Base-by-base conservation (phyloP, 257 asterid genomes). In the Eucommia ulmoides region DNA sequence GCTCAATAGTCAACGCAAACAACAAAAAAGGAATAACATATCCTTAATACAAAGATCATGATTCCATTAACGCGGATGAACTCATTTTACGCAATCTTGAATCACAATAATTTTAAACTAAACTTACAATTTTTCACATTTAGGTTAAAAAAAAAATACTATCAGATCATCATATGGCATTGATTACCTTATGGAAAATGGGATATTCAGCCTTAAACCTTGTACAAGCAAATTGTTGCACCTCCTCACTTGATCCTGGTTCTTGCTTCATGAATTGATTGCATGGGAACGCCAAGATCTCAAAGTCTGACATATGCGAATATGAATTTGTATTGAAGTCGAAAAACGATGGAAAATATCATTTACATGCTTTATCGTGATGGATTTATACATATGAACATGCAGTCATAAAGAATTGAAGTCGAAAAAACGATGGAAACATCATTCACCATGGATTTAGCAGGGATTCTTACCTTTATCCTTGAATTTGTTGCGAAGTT, bases 271-370 rank as follows among this genome's bases (percentile, higher is more conserved):
- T 55, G 79, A 88, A 88, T 55, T 88, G 97, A 49, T 84, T 88
- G 75, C 95, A 84, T 0, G 97, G 97, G 49, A 84, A 88, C 18
- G 93, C 97, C 80, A 84, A 67, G 62, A 88, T 71, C 74, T 81
- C 94, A 19, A 88, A 81, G 38, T 80, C 96, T 85, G 55, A n/a
- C n/a, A n/a, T n/a, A n/a, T 26, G 38, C 12, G 12, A 26, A 26
- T 12, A 26, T 26, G 38, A 4, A 12, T 26, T 4, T 4, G 38
- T 4, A 26, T 4, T 26, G 12, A 26, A 26, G 38, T 12, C 12
- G 6, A 26, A 26, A 26, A 12, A 26, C 12, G 6, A 12, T 26
- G 38, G 8, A 6, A 26, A 26, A 12, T 26, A 4, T 4, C 38
- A 26, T 26, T 4, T 26, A 26, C 12, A 26, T 26, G 12, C 12